These are phyloP conservation scores for Fonsecaea pugnacius DNA, from an alignment of 2,329 filamentous ascomycete genomes.

Conservation along the genomic window DNA sequence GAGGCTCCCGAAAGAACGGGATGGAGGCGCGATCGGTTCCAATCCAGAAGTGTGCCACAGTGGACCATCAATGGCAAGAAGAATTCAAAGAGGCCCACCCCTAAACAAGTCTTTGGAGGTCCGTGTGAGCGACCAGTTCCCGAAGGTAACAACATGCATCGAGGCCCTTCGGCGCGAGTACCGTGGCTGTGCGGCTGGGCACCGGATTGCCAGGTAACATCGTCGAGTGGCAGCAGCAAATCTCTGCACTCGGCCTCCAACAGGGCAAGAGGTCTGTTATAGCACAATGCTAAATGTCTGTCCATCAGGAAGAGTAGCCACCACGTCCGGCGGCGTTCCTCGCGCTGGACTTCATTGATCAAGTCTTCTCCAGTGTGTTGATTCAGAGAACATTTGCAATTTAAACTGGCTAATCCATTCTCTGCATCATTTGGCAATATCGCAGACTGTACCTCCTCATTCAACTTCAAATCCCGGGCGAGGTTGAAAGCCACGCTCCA, in stretches of 20 bases:
- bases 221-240: constrained; percentile 49
- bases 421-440: constrained; percentile 19
- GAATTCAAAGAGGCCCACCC: constrained; percentile 55
- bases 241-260: constrained; percentile 55
- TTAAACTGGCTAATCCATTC: constrained; percentile 42
- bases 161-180: constrained; percentile 44
- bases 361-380: constrained; percentile 48
- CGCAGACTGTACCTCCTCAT: constrained; percentile 30
- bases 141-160: constrained; percentile 35
- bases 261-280: constrained; percentile 52
- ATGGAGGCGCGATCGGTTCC: constrained; percentile 52
- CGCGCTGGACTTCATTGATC: constrained; percentile 50
- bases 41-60: constrained; percentile 56
- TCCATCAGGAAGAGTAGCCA: constrained; percentile 57
- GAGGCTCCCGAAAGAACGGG: constrained; percentile 48
- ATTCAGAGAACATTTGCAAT: constrained; percentile 51
- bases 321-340: constrained; percentile 54
- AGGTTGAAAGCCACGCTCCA: constrained; percentile 34
- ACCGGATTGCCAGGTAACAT: constrained; percentile 43
- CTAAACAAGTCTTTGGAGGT: constrained; percentile 44
- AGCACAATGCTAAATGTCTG: constrained; percentile 54
- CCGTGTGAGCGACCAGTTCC: constrained; percentile 27
- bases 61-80: constrained; percentile 57
- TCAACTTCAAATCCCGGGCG: constrained; percentile 33
- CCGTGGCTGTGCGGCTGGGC: constrained; percentile 32